Base-by-base conservation (phyloP, 2,329 filamentous ascomycete genomes). In the Aureobasidium pullulans region DNA sequence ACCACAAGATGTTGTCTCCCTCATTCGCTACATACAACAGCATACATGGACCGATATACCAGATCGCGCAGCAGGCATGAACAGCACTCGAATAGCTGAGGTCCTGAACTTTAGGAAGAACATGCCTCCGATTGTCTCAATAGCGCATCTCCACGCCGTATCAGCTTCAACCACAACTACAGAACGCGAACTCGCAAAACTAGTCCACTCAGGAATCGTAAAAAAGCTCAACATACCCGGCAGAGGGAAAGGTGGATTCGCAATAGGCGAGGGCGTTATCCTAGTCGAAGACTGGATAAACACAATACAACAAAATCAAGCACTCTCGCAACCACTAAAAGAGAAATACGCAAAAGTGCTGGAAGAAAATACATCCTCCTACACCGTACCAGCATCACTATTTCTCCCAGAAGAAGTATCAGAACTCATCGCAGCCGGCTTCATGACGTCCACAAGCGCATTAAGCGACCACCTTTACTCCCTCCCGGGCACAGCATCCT, bases 1-100 rank as follows among this genome's bases (percentile, higher is more conserved):
- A 1, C 77, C 83, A 0, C 85, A 88, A 68, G 84, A 84, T 61
- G 67, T 72, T 1, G 32, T 67, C 7, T 64, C 62, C 32, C 64
- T 76, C 23, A 83, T 90, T 68, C 75, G 79, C 54, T 82, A 86
- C 70, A 81, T 86, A 52, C 81, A 80, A 39, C 72, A 68, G 19
- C 77, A 74, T 66, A 88, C 87, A 81, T 90, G 89, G 73, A 80
- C 78, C 40, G 74, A 80, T 1, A 75, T 90, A 10, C 87, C 87
- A 2, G 76, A 79, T 19, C 74, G 73, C 46, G 75, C 74, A 8
- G 75, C 79, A 0, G 86, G 86, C 23, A 84, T 90, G 79, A 81
- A 78, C 64, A 85, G 84, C 5, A 81, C 80, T 19, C 77, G 84
- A 10, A 83, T 84, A 13, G 77, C 85, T 2, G 81, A 87, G 66